A percentile compares a stretch with the other conserved stretches of the same genome.
Evolutionary conservation across 2,329 filamentous ascomycete species (phyloP).

Genomic region (Penicillium sp.): DNA sequence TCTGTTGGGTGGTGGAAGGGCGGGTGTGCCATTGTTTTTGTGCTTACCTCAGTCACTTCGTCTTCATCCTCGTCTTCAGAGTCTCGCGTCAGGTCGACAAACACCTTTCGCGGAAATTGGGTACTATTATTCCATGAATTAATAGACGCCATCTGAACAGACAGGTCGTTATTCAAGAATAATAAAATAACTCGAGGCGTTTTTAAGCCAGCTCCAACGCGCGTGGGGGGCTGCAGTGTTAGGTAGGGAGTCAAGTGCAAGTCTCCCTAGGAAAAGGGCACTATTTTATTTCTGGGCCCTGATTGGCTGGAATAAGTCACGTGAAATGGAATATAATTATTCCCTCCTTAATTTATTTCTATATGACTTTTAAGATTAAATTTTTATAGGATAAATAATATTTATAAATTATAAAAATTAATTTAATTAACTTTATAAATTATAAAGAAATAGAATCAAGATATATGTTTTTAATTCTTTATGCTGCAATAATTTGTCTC

Average conservation of each 20-base stretch:
- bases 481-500: too few species aligned
- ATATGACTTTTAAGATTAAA: neutral
- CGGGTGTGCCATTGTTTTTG: neutral
- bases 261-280: neutral
- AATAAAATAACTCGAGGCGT: neutral
- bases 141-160: neutral
- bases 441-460: too few species aligned
- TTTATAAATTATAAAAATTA: neutral
- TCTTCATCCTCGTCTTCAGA: conserved; percentile 2
- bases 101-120: neutral
- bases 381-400: neutral
- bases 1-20: neutral
- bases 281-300: neutral
- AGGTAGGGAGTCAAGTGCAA: neutral
- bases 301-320: neutral
- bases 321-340: neutral
- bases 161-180: neutral
- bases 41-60: conserved; percentile 5
- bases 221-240: neutral
- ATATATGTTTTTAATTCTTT: too few species aligned
- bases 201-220: neutral
- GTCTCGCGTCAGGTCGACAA: conserved; percentile 2
- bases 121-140: neutral
- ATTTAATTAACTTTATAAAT: neutral
- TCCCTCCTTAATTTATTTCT: neutral